Conservation (phyloP, 495 filamentous ascomycete genomes). For the Aspergillus avenaceus region DNA sequence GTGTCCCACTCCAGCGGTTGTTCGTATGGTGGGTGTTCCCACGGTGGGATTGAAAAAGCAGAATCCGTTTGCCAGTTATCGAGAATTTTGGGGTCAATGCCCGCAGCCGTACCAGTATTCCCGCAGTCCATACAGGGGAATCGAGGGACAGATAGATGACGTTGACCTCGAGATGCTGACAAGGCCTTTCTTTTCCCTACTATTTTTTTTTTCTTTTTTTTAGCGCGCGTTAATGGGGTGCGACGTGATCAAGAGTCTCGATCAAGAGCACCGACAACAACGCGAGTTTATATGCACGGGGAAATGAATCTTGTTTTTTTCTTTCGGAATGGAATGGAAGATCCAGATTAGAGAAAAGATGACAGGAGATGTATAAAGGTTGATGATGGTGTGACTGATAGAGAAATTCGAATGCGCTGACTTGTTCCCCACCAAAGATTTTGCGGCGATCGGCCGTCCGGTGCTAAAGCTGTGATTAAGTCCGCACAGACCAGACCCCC, state of each 20-base stretch:
- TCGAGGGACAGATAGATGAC: not conserved
- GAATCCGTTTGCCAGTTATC: constrained; percentile 42
- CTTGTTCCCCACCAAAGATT: constrained; percentile 22
- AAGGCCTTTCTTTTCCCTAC: too few species aligned
- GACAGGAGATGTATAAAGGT: constrained; percentile 11
- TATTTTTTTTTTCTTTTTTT: too few species aligned
- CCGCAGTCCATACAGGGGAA: constrained; percentile 45
- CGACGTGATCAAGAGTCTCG: not conserved
- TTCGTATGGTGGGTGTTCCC: constrained; percentile 39
- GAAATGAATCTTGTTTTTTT: not conserved
- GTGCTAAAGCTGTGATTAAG: constrained; percentile 8
- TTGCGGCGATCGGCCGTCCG: constrained; percentile 22
- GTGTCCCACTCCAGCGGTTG: constrained; percentile 42
- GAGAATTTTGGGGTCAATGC: constrained; percentile 48
- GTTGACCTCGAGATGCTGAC: constrained; percentile 13
- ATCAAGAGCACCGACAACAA: not conserved
- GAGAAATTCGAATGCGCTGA: constrained; percentile 15
- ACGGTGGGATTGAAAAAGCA: constrained; percentile 35
- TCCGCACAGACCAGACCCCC: constrained; percentile 19
- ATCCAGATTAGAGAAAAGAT: not conserved
- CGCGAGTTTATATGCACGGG: not conserved
- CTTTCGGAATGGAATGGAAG: not conserved
- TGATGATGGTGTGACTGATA: constrained; percentile 19
- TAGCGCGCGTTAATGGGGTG: constrained; percentile 3
- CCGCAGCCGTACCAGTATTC: constrained; percentile 39